A percentile compares a stretch with the other conserved stretches of the same genome.
phyloP scores from a whole-genome alignment of 176 grass and related monocot genomes.

The Miscanthus lutarioriparius region DNA sequence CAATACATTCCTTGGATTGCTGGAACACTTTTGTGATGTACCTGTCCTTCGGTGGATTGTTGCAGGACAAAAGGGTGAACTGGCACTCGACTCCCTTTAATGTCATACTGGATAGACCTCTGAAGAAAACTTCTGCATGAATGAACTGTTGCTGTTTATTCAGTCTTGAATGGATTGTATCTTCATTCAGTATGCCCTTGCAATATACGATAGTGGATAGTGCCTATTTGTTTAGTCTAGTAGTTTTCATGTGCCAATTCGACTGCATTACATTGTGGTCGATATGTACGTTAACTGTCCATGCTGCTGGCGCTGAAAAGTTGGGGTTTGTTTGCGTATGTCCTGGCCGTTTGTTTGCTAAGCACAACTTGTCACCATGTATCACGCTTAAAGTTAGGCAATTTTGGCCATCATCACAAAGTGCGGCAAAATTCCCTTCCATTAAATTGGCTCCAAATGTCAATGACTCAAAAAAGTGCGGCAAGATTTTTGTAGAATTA shows the following conservation, averaged over 20 bases:
- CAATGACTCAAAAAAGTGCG: too few relatives aligned
- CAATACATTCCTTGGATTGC: not conserved
- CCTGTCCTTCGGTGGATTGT: not conserved
- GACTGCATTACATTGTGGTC: slow-evolving; percentile 19
- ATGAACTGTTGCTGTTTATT: slow-evolving; percentile 21
- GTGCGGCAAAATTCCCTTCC: not conserved
- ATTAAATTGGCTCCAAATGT: not conserved
- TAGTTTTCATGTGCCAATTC: not conserved
- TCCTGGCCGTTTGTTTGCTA: not conserved
- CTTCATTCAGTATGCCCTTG: not conserved
- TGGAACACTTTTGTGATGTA: not conserved
- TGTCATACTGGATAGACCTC: slow-evolving; percentile 58
- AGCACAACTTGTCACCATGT: not conserved
- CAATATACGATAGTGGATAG: not conserved
- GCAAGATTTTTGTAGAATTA: not conserved
- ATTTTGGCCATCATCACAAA: not conserved
- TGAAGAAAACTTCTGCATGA: slow-evolving; percentile 44
- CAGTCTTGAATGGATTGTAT: not conserved
- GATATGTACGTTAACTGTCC: not conserved
- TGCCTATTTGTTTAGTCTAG: not conserved
- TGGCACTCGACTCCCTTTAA: slow-evolving; percentile 64
- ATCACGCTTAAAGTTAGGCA: not conserved
- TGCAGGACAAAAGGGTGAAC: slow-evolving; percentile 65
- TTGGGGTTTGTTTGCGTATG: slow-evolving; percentile 26
- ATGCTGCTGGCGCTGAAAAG: not conserved